Evolutionary conservation across 2,329 filamentous ascomycete genomes (phyloP).

Genomic region (Aureobasidium mangrovei): DNA sequence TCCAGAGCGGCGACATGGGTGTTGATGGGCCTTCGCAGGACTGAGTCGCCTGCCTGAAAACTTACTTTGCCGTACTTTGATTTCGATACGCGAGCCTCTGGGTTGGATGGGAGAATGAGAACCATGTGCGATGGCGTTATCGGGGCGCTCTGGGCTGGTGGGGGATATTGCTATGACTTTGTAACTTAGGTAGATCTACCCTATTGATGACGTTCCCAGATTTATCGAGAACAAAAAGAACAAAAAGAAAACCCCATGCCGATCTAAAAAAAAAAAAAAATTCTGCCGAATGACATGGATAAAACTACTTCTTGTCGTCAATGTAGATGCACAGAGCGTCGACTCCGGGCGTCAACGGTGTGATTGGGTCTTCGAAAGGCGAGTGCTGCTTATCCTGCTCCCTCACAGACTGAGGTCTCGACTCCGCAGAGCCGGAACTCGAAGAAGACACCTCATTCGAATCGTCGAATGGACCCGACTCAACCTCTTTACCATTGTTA

Average conservation of each 20-base stretch:
- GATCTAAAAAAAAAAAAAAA: no score
- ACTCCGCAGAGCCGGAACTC: not conserved
- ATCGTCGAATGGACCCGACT: not conserved
- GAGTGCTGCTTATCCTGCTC: not conserved
- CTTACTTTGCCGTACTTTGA: not conserved
- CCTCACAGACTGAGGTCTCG: not conserved
- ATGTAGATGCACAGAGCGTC: no score
- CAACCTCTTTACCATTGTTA: not conserved
- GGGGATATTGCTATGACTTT: not conserved
- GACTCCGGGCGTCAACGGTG: no score
- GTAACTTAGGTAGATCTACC: not conserved
- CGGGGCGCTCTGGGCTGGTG: not conserved
- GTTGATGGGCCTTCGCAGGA: conserved; percentile 23
- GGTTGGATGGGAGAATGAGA: no score
- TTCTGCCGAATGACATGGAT: no score
- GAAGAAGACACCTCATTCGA: not conserved
- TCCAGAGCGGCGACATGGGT: conserved; percentile 29
- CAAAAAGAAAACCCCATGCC: no score
- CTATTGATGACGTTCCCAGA: no score
- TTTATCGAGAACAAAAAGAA: no score
- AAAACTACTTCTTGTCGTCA: no score
- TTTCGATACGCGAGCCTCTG: not conserved
- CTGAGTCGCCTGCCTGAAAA: not conserved
- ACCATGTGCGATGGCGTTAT: not conserved
- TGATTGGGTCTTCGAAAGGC: no score